phyloP scores from a whole-genome alignment of 805 yeast genomes.

The Saturnispora galanensis region DNA sequence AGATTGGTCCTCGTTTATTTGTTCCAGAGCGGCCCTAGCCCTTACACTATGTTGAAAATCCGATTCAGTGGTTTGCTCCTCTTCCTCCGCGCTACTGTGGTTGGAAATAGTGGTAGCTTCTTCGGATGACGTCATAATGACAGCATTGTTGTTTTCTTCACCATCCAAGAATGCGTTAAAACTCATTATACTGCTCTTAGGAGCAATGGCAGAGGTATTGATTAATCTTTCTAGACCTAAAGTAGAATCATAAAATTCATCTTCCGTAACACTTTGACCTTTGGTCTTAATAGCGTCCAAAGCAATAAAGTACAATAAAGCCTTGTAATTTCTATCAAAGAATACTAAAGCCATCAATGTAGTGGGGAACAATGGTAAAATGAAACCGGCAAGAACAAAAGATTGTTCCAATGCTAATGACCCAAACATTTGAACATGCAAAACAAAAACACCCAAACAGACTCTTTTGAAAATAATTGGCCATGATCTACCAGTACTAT shows the following conservation, averaged over 20 bases:
- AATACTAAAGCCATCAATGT: conserved; percentile 38
- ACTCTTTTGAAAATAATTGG: conserved; percentile 50
- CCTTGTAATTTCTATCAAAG: conserved; percentile 45
- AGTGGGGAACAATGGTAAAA: conserved; percentile 39
- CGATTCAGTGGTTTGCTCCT: no score
- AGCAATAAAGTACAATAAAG: conserved; percentile 47
- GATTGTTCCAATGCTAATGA: conserved; percentile 53
- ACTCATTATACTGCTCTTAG: conserved; percentile 10
- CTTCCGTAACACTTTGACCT: conserved; percentile 24
- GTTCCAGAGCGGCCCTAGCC: no score
- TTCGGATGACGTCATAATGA: conserved; percentile 6
- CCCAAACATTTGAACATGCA: conserved; percentile 57
- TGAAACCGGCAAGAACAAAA: conserved; percentile 35
- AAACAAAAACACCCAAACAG: conserved; percentile 43
- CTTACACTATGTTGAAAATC: no score
- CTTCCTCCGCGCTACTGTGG: not conserved
- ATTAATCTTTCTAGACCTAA: conserved; percentile 7
- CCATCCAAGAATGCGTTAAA: conserved; percentile 11
- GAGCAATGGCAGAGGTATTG: conserved; percentile 2
- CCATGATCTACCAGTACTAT: conserved; percentile 61
- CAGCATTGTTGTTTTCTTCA: conserved; percentile 14
- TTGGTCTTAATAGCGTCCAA: conserved; percentile 43
- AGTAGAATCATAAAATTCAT: conserved; percentile 13
- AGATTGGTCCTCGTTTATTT: no score
- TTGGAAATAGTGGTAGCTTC: not conserved